phyloP scores from a whole-genome alignment of 2,329 filamentous ascomycete genomes.

The Beauveria sp. region DNA sequence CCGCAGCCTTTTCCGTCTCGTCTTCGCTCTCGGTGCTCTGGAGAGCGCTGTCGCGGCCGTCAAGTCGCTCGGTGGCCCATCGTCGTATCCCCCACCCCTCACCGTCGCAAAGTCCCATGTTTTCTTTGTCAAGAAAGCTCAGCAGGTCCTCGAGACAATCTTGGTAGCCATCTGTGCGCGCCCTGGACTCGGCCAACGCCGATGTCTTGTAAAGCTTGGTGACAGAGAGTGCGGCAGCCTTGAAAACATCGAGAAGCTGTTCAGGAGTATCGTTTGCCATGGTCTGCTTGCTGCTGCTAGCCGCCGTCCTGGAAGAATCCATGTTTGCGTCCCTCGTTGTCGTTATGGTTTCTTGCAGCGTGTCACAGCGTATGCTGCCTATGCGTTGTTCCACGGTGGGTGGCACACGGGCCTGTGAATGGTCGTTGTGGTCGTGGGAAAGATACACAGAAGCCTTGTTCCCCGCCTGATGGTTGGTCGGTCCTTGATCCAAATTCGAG shows the following conservation, averaged over 20 bases:
- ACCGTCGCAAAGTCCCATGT: constrained; percentile 69
- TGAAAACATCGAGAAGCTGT: constrained; percentile 80
- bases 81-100: constrained; percentile 59
- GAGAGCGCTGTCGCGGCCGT: constrained; percentile 49
- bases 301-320: not conserved
- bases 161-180: constrained; percentile 78
- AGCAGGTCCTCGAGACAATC: constrained; percentile 88
- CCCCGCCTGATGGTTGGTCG: not conserved
- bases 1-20: constrained; percentile 52
- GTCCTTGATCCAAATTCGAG: not conserved
- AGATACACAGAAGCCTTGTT: not conserved
- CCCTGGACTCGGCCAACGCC: constrained; percentile 65
- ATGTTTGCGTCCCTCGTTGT: not conserved
- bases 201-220: constrained; percentile 96
- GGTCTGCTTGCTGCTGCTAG: constrained; percentile 18
- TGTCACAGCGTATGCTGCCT: not conserved
- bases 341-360: not conserved
- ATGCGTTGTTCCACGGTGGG: not conserved
- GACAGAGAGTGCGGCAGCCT: constrained; percentile 83
- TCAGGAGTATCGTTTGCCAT: constrained; percentile 40
- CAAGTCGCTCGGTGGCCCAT: constrained; percentile 63
- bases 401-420: not conserved
- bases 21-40: constrained; percentile 60
- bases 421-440: not conserved
- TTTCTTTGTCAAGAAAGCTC: constrained; percentile 74